These are phyloP conservation scores for Ampelocalamus luodianensis DNA, from an alignment of 176 grass and related monocot genomes.

Conservation along the genomic window DNA sequence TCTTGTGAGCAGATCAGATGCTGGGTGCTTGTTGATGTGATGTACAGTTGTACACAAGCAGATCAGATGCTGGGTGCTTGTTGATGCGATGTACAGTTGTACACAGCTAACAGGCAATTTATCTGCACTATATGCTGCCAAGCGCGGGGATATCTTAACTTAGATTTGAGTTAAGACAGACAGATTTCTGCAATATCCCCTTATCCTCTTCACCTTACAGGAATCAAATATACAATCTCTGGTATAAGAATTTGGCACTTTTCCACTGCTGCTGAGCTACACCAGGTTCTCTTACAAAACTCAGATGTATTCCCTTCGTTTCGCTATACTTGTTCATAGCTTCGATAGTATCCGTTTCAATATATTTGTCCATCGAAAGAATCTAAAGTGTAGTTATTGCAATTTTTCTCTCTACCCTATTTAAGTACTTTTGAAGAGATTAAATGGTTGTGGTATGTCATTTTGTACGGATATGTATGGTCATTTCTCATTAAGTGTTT, in stretches of 20 bases:
- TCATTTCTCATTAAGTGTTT: too few species aligned
- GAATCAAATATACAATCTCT: not conserved
- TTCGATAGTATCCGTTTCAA: too few species aligned
- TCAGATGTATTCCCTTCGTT: not conserved
- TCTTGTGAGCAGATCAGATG: not conserved
- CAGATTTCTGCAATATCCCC: not conserved
- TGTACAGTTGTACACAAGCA: not conserved
- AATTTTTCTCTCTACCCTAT: too few species aligned
- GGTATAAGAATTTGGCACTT: not conserved
- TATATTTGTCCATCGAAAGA: too few species aligned
- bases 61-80: not conserved
- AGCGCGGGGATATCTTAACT: not conserved
- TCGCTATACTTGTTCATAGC: too few species aligned
- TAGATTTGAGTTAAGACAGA: not conserved
- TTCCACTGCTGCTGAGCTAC: not conserved
- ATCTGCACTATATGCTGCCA: not conserved
- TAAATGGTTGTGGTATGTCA: too few species aligned
- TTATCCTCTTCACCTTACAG: conserved; percentile 6
- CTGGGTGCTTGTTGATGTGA: not conserved
- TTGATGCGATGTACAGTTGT: not conserved
- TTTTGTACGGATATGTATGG: too few species aligned
- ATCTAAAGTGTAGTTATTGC: too few species aligned
- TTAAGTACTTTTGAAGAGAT: too few species aligned
- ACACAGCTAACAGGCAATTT: not conserved
- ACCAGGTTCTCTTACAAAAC: not conserved